Base-by-base conservation (phyloP, 139 green algal genomes). In the Zygnema circumcarinatum region DNA sequence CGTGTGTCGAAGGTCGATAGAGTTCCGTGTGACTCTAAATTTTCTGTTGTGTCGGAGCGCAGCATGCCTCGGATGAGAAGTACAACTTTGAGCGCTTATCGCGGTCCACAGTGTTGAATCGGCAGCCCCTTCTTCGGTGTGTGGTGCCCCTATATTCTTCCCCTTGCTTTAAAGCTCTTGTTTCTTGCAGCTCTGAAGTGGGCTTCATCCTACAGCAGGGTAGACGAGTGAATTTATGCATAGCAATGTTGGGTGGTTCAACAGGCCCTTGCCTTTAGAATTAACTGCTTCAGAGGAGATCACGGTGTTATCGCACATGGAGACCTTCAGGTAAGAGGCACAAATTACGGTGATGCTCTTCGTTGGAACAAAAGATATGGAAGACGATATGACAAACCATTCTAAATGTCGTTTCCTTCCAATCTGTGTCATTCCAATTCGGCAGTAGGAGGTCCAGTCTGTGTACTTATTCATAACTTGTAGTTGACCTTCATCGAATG, bases 61-160 rank as follows among this genome's bases (percentile, higher is more conserved):
- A 90, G 86, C 91, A 94, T 83, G 91, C 91, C 0, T 94, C 94
- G 78, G 97, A 98, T 68, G 97, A 99, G 90, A 99, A 98, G 89
- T 94, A 89, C 88, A 99, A 95, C 83, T 99, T 98, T 92, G 96
- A 99, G 93, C 91, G 94, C 21, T 87, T 96, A 52, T 80, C 92
- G 81, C 36, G 32, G 20, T 86, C 54, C 52, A 94, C 92, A 1
- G 79, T 80, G 16, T 88, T 98, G 21, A 96, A 96, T 86, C 84
- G 84, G 67, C 97, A 99, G 92, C 94, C 94, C 38, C 92, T 99
- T 85, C 88, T 98, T 62, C 67, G 35, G 85, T 90, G 41, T 53
- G 79, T n/a, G n/a, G n/a, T n/a, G n/a, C n/a, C n/a, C n/a, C n/a
- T n/a, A n/a, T n/a, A 31, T 42, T 29, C 32, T 82, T 3, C n/a